Conservation (phyloP, 129 eudicot species). For the Lactuca saligna region DNA sequence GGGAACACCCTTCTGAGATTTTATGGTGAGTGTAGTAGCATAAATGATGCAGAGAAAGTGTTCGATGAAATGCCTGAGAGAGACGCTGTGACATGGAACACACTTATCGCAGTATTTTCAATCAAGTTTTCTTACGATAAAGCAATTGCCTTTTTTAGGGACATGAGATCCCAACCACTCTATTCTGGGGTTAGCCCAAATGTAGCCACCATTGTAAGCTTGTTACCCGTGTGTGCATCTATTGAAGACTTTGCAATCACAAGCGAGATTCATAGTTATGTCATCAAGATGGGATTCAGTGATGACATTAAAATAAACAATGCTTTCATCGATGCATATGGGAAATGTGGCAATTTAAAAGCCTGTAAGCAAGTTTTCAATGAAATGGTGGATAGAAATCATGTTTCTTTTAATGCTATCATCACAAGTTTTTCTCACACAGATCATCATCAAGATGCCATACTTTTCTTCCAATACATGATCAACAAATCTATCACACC, state of each 20-base stretch:
- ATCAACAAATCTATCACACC: slow-evolving; percentile 29
- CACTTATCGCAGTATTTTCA: slow-evolving; percentile 65
- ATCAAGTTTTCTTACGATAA: slow-evolving; percentile 45
- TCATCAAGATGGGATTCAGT: slow-evolving; percentile 33
- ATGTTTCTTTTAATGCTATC: slow-evolving; percentile 58
- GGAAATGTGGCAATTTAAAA: slow-evolving; percentile 36
- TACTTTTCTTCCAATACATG: slow-evolving; percentile 44
- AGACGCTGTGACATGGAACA: slow-evolving; percentile 66
- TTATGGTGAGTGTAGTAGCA: slow-evolving; percentile 63
- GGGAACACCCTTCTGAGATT: slow-evolving; percentile 73
- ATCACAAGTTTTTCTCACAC: slow-evolving; percentile 42
- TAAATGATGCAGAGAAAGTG: slow-evolving; percentile 51
- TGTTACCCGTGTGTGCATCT: slow-evolving; percentile 48
- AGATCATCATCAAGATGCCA: slow-evolving; percentile 29
- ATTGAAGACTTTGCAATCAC: slow-evolving; percentile 8
- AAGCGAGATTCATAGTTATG: slow-evolving; percentile 16
- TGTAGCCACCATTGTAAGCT: slow-evolving; percentile 66
- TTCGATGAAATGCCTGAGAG: slow-evolving; percentile 61
- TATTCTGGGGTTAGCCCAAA: slow-evolving; percentile 40
- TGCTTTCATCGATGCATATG: slow-evolving; percentile 38
- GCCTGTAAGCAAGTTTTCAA: slow-evolving; percentile 37
- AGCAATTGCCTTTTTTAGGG: slow-evolving; percentile 51
- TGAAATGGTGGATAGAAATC: slow-evolving; percentile 42
- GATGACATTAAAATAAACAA: slow-evolving; percentile 39
- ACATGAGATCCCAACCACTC: slow-evolving; percentile 34